Evolutionary conservation across 345 rosid species (phyloP), one percentile per base, ranked within the genome.

Genomic region (Citrus trifoliata): DNA sequence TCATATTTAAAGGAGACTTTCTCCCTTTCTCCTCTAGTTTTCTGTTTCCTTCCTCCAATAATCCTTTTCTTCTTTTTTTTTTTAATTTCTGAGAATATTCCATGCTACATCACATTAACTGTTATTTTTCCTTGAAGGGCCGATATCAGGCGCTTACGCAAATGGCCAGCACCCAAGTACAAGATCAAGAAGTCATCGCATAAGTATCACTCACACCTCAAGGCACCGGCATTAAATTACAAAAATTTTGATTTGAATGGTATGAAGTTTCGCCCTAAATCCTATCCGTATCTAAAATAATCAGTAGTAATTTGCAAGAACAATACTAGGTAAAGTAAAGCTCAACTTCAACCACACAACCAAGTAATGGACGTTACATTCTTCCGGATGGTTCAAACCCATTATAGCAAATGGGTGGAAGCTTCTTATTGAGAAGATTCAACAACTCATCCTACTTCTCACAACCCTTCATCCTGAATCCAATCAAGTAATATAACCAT

Each of bases 301-400:
- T 46, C 51, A 13, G 51, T 46, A 46, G 51, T 46, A 46, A 46
- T 12, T 46, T 13, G 51, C 51, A 46, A 3, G 51, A 46, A 4
- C 13, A 46, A 46, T 46, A 13, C 51, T 46, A 3, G 51, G 51
- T 12, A 46, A 46, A 46, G 51, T 46, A 46, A 46, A 46, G 18
- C 18, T 46, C 51, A 12, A 46, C 1, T 42, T 42, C 48, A 10
- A 42, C 51, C 37, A 33, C 32, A 13, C 25, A 86, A 98, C 95
- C 92, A 97, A 79, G 99, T 97, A 38, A 95, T 91, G 83, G 92
- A 96, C 99, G 93, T 93, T 77, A 96, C 99, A 95, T 93, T 77
- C 94, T 85, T 46, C 97, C 94, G 7, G 99, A 93, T 60, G 97
- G 97, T 88, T 93, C 99, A 73, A 95, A 93, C 5, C 97, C 97